These are phyloP conservation scores for Tetrahymena malaccensis DNA, from an alignment of 73 alveolate genomes.

Conservation along the genomic window DNA sequence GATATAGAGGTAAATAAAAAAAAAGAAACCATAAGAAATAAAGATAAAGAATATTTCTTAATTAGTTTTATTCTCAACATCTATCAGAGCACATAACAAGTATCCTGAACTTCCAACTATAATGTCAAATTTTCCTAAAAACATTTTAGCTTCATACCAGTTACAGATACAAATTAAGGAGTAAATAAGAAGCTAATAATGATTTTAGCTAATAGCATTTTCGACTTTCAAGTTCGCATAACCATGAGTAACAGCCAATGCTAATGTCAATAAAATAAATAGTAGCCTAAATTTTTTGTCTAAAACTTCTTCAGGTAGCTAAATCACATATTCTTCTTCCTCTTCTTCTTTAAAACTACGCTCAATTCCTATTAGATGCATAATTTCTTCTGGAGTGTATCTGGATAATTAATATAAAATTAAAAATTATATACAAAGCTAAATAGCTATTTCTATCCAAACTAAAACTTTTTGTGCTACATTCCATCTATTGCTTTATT, in stretches of 20 bases:
- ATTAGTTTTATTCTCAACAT: neutral
- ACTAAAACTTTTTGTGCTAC: neutral
- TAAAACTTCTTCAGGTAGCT: neutral
- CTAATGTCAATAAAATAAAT: neutral
- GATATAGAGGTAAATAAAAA: neutral
- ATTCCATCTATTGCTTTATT: neutral
- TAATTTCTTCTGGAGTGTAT: neutral
- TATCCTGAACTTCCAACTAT: neutral
- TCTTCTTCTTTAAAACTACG: neutral
- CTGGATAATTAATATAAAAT: neutral
- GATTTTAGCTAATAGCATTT: neutral
- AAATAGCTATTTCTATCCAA: neutral
- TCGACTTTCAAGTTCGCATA: neutral
- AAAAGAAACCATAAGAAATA: neutral
- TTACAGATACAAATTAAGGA: neutral
- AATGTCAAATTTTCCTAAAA: neutral
- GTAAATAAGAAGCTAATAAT: neutral
- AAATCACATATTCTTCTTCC: neutral
- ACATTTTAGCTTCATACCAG: neutral
- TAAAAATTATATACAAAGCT: neutral
- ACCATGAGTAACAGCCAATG: neutral
- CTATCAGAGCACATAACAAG: neutral
- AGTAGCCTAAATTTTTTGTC: neutral
- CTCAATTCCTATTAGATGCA: neutral
- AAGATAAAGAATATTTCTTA: neutral